Percentiles rank a stretch among this genome's conserved stretches.
phyloP scores from a whole-genome alignment of 192 early-diverging fungal species.

The Coemansia sp. region DNA sequence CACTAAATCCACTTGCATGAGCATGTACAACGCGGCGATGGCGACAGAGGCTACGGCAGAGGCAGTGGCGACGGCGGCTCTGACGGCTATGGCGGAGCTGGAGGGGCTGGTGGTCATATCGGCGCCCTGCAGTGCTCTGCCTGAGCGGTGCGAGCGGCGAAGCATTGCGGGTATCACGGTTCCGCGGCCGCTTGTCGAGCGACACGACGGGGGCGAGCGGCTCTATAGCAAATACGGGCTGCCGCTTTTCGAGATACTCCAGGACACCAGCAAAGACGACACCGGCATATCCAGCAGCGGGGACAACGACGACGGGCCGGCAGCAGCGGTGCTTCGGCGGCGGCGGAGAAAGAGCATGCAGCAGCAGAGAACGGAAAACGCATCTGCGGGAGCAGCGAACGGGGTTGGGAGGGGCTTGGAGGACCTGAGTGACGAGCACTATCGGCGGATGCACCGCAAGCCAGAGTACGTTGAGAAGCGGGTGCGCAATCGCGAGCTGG shows the following conservation, averaged over 20 bases:
- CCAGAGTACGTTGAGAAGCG: conserved; percentile 47
- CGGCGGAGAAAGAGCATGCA: conserved; percentile 5
- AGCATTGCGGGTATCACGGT: no score
- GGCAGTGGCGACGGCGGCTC: not conserved
- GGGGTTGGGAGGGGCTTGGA: not conserved
- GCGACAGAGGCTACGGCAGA: not conserved
- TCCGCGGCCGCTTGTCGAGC: conserved; percentile 32
- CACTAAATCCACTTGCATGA: no score
- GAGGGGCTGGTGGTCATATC: conserved; percentile 32
- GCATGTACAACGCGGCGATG: no score
- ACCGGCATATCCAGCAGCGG: no score
- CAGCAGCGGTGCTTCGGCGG: conserved; percentile 23
- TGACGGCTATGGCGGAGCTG: no score
- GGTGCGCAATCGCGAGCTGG: conserved; percentile 42
- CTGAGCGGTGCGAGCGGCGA: conserved; percentile 8
- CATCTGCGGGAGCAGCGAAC: no score
- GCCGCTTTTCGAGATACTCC: conserved; percentile 32
- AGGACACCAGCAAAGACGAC: not conserved
- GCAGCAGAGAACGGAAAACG: not conserved
- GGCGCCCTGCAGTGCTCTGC: conserved; percentile 17
- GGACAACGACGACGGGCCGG: conserved; percentile 11
- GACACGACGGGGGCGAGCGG: conserved; percentile 23
- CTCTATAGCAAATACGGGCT: conserved; percentile 31
- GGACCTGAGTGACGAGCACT: conserved; percentile 33
- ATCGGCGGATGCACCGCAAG: conserved; percentile 31